Percentiles rank a stretch among this genome's conserved stretches.
Conservation (phyloP, 2,329 filamentous ascomycete genomes). For the Neonectria hederae region DNA sequence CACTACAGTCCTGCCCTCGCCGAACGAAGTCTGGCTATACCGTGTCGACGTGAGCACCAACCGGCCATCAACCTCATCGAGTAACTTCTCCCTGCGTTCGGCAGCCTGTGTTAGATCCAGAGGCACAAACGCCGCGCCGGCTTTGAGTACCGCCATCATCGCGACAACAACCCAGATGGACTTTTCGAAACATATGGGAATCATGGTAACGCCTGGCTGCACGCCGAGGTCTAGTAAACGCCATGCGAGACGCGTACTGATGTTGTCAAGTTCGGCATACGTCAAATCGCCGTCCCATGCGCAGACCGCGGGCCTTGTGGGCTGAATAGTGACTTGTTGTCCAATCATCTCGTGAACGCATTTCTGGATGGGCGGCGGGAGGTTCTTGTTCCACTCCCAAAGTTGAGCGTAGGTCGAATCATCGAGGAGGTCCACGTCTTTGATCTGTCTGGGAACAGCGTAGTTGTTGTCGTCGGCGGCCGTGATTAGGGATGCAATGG, state of each 20-base stretch:
- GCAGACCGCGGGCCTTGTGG: slow-evolving; percentile 13
- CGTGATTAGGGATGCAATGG: slow-evolving; percentile 11
- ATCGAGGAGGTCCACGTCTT: slow-evolving; percentile 12
- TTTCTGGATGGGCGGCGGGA: slow-evolving; percentile 10
- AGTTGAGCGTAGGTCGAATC: slow-evolving; percentile 10
- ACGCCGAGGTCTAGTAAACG: slow-evolving; percentile 58
- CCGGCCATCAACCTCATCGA: slow-evolving; percentile 1
- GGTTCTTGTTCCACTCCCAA: slow-evolving; percentile 12
- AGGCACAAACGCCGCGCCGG: slow-evolving; percentile 57
- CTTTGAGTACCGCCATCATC: slow-evolving; percentile 71
- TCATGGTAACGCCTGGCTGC: slow-evolving; percentile 57
- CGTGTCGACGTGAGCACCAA: slow-evolving; percentile 6
- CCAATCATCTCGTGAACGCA: slow-evolving; percentile 22
- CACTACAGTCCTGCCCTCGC: background rate
- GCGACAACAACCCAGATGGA: slow-evolving; percentile 58
- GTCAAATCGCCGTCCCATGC: slow-evolving; percentile 19
- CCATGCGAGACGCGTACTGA: slow-evolving; percentile 46
- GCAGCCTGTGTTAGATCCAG: slow-evolving; percentile 45
- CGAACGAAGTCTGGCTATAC: no score
- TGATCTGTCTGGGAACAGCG: background rate
- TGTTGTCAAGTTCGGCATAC: slow-evolving; percentile 34
- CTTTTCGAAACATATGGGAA: slow-evolving; percentile 73
- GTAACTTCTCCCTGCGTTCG: background rate
- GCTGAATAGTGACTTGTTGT: slow-evolving; percentile 10
- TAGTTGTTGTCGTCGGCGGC: background rate